These are phyloP conservation scores for Rhynchosporium graminicola DNA, from an alignment of 2,329 filamentous ascomycete species.

Conservation along the genomic window DNA sequence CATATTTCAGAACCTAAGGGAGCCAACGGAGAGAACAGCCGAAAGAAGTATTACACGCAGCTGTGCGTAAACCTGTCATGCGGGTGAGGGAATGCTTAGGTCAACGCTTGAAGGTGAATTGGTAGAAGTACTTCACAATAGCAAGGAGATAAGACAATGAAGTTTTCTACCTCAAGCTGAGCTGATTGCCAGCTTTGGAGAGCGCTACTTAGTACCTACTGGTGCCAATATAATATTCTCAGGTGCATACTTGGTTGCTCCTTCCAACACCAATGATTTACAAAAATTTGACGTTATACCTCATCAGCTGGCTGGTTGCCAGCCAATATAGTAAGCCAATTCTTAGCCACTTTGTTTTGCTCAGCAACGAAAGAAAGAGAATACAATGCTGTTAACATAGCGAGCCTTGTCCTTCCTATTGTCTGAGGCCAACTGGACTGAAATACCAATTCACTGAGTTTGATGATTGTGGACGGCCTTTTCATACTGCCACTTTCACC, in stretches of 20 bases:
- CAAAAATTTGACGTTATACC: background rate
- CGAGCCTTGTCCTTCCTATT: background rate
- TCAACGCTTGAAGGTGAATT: background rate
- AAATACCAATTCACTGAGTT: background rate
- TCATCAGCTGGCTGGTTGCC: no score
- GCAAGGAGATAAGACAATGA: background rate
- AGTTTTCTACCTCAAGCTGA: background rate
- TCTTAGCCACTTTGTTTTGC: background rate
- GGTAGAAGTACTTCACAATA: background rate
- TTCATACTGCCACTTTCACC: background rate
- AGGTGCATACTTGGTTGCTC: background rate
- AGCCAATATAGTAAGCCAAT: background rate
- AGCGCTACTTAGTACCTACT: background rate
- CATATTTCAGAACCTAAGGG: no score
- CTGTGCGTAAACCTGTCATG: no score
- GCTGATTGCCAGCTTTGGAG: background rate
- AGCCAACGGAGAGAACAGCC: no score
- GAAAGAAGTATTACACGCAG: no score
- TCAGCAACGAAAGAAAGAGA: background rate
- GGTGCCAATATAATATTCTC: background rate
- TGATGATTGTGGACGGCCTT: background rate
- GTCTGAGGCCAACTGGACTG: background rate
- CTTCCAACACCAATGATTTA: background rate
- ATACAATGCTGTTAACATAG: background rate
- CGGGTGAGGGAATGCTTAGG: no score